Conservation (phyloP, 2,329 filamentous ascomycete species). For the Setomelanomma holmii region DNA sequence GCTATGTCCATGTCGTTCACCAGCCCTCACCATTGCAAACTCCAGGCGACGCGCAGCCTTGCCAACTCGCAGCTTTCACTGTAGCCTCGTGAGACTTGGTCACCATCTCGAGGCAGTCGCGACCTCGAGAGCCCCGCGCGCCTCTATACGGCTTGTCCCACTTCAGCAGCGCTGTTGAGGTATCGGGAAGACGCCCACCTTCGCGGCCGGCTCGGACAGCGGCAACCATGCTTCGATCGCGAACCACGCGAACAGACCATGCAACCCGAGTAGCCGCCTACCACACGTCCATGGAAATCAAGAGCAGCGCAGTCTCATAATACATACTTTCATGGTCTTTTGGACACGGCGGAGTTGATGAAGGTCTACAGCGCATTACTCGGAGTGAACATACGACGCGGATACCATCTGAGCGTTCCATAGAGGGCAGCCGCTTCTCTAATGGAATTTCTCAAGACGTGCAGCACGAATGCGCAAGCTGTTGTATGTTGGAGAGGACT, state of each 20-base stretch:
- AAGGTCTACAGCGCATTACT: conserved; percentile 42
- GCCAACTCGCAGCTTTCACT: background rate
- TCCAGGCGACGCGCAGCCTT: conserved; percentile 5
- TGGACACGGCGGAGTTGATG: conserved; percentile 43
- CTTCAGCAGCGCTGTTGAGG: background rate
- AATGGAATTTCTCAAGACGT: conserved; percentile 50
- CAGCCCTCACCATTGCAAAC: conserved; percentile 5
- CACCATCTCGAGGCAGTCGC: background rate
- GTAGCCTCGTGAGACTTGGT: background rate
- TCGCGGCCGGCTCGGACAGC: conserved; percentile 24
- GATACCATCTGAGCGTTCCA: conserved; percentile 49
- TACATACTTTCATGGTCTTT: conserved; percentile 14
- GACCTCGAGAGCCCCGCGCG: background rate
- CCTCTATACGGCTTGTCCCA: background rate
- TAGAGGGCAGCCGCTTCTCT: conserved; percentile 42
- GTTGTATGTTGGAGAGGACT: conserved; percentile 31
- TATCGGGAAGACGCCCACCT: background rate
- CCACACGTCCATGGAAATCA: conserved; percentile 5
- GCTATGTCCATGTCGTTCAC: conserved; percentile 4
- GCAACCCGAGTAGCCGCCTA: conserved; percentile 24
- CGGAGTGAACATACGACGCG: conserved; percentile 44
- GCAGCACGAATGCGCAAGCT: conserved; percentile 49
- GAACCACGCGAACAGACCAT: conserved; percentile 29
- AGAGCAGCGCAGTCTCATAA: conserved; percentile 10
- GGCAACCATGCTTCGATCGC: conserved; percentile 39